Percentiles rank a stretch among this genome's conserved stretches.
These are phyloP conservation scores for Mycosphaerella arachidis DNA, from an alignment of 2,329 filamentous ascomycete genomes.

Conservation along the genomic window DNA sequence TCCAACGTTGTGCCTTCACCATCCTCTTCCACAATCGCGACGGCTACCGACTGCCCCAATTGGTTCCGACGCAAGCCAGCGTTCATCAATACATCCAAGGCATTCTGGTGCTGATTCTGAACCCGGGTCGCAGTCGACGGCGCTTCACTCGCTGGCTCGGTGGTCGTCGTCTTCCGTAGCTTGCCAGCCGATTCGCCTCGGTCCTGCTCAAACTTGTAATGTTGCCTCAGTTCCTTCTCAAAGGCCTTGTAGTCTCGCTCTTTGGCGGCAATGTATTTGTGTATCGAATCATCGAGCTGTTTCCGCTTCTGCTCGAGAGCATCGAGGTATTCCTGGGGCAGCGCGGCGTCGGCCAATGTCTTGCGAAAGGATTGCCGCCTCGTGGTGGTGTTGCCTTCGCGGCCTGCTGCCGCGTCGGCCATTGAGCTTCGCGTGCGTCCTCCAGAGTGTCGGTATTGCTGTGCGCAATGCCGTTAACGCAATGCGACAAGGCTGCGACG, in stretches of 20 bases:
- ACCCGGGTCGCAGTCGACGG: constrained; percentile 6
- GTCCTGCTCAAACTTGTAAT: constrained; percentile 14
- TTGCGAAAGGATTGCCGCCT: constrained; percentile 20
- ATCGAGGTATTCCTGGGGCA: constrained; percentile 31
- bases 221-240: constrained; percentile 31
- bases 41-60: constrained; percentile 16
- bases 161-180: background rate
- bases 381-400: constrained; percentile 10
- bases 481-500: background rate
- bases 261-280: constrained; percentile 36
- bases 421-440: constrained; percentile 3
- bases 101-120: constrained; percentile 13
- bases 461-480: constrained; percentile 2
- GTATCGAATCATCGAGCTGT: constrained; percentile 36
- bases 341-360: constrained; percentile 19
- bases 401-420: constrained; percentile 16
- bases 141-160: constrained; percentile 7
- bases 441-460: constrained; percentile 6
- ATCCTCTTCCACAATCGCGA: constrained; percentile 17
- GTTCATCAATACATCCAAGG: constrained; percentile 23
- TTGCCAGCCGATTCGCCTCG: constrained; percentile 1
- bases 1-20: constrained; percentile 8
- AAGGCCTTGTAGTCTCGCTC: constrained; percentile 36
- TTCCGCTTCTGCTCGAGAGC: constrained; percentile 34
- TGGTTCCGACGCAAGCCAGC: constrained; percentile 21